Evolutionary conservation across 2,329 filamentous ascomycete species (phyloP).

Genomic region (Pseudogymnoascus sp.): DNA sequence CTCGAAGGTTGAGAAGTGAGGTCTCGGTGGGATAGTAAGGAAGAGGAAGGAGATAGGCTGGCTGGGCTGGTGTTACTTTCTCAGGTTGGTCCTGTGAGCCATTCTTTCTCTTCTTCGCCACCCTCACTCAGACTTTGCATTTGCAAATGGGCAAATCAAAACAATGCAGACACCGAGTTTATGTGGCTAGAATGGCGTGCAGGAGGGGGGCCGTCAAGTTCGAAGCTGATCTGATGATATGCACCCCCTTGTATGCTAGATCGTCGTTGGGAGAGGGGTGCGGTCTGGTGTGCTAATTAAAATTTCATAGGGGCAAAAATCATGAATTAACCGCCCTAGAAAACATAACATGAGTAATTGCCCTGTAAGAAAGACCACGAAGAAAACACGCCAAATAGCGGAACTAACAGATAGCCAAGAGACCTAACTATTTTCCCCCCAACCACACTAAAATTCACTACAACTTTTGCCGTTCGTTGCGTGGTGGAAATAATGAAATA

Average conservation of each 20-base stretch:
- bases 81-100: neutral
- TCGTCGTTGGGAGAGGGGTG: neutral
- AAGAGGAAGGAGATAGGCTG: neutral
- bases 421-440: neutral
- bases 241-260: neutral
- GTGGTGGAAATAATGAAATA: neutral
- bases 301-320: neutral
- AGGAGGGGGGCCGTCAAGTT: neutral
- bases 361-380: neutral
- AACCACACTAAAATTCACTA: neutral
- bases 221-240: neutral
- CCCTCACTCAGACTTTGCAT: neutral
- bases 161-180: neutral
- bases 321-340: neutral
- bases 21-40: neutral
- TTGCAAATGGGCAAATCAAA: neutral
- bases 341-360: neutral
- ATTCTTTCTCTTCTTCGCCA: neutral
- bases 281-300: neutral
- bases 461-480: neutral
- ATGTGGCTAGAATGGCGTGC: neutral
- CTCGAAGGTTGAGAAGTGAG: neutral
- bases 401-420: neutral
- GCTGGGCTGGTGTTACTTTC: neutral
- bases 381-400: neutral